A percentile compares a stretch with the other conserved stretches of the same genome.
These are phyloP conservation scores for Alternaria sp. DNA, from an alignment of 2,329 filamentous ascomycete species.

Conservation along the genomic window DNA sequence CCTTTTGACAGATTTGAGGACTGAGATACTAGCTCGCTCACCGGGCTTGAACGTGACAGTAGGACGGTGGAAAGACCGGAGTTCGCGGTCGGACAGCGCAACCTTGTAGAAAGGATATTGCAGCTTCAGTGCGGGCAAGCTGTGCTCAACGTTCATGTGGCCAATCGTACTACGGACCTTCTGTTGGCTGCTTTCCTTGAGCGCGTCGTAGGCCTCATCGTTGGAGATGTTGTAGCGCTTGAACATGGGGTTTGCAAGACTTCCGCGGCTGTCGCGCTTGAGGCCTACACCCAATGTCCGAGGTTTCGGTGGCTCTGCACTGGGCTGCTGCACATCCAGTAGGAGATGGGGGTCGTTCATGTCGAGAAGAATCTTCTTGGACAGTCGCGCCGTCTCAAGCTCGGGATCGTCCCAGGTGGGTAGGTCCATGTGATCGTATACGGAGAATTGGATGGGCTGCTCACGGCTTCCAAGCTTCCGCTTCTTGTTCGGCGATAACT, in stretches of 20 bases:
- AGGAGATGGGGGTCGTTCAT: constrained; percentile 88
- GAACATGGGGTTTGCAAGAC: constrained; percentile 73
- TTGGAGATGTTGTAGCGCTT: constrained; percentile 95
- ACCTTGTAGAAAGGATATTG: constrained; percentile 97
- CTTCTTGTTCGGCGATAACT: constrained; percentile 62
- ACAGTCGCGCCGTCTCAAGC: constrained; percentile 71
- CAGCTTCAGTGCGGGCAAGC: constrained; percentile 85
- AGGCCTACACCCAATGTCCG: constrained; percentile 59
- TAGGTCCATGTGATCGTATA: constrained; percentile 45
- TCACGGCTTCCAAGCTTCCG: constrained; percentile 59
- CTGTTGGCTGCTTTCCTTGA: constrained; percentile 96
- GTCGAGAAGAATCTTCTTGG: constrained; percentile 82
- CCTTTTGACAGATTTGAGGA: constrained; percentile 74
- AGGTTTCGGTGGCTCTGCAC: constrained; percentile 66
- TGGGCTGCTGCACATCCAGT: constrained; percentile 75
- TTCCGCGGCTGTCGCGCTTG: constrained; percentile 72
- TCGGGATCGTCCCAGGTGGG: constrained; percentile 84
- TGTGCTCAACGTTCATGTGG: constrained; percentile 92
- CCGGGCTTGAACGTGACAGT: constrained; percentile 74
- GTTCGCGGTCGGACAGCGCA: constrained; percentile 72
- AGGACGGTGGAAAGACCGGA: constrained; percentile 85
- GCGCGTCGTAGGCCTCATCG: constrained; percentile 90
- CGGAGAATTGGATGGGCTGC: constrained; percentile 37
- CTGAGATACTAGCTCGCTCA: constrained; percentile 74
- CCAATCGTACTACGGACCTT: constrained; percentile 93